Evolutionary conservation across 805 yeast genomes (phyloP).

Genomic region (Cyberlindnera mississippiensis): DNA sequence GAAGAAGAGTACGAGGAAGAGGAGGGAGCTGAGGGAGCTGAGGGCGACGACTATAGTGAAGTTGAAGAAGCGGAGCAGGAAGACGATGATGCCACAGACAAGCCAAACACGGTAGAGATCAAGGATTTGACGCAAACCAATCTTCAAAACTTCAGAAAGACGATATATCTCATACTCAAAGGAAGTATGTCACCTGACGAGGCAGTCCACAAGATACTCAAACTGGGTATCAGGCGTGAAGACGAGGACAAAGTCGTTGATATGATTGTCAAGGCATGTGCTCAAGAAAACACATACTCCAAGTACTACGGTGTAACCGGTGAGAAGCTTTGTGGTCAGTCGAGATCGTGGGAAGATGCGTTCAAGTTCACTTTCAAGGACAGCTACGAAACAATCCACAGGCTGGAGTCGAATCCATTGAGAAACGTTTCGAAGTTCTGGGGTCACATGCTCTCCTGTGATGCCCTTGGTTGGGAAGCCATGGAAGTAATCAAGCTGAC

Average conservation of each 20-base stretch:
- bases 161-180: conserved; percentile 77
- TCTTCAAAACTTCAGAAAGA: conserved; percentile 62
- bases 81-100: conserved; percentile 33
- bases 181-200: conserved; percentile 91
- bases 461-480: conserved; percentile 60
- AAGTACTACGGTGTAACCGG: conserved; percentile 79
- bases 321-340: conserved; percentile 53
- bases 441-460: conserved; percentile 78
- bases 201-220: conserved; percentile 80
- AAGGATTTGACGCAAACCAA: conserved; percentile 69
- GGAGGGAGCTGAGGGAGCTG: conserved; percentile 35
- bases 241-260: conserved; percentile 57
- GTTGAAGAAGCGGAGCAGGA: conserved; percentile 1
- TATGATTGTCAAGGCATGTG: conserved; percentile 74
- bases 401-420: conserved; percentile 66
- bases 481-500: conserved; percentile 55
- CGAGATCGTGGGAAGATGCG: conserved; percentile 51
- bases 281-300: conserved; percentile 83
- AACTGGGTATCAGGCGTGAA: conserved; percentile 38
- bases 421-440: conserved; percentile 80
- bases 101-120: conserved; percentile 25
- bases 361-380: conserved; percentile 51
- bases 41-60: neutral
- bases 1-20: conserved; percentile 35
- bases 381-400: conserved; percentile 56